These are phyloP conservation scores for Paracoccidioides lutzii DNA, from an alignment of 2,329 filamentous ascomycete genomes.

Conservation along the genomic window DNA sequence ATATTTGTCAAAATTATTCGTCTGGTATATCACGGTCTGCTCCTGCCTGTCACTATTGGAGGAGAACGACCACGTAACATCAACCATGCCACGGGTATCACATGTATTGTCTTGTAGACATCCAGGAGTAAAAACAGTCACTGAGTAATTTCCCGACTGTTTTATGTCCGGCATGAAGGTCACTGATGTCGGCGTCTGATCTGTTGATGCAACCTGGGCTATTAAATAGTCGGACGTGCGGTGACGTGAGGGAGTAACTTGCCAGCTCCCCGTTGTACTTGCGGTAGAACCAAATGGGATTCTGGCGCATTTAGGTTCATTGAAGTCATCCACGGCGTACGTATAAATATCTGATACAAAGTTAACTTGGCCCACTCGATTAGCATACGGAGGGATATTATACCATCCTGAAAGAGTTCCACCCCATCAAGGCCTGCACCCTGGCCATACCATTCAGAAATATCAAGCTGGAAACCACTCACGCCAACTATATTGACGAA, in stretches of 20 bases:
- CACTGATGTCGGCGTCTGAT: conserved; percentile 51
- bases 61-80: conserved; percentile 62
- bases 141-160: conserved; percentile 80
- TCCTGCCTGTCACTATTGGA: conserved; percentile 36
- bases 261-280: conserved; percentile 63
- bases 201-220: conserved; percentile 47
- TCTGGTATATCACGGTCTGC: conserved; percentile 62
- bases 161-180: conserved; percentile 73
- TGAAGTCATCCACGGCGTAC: conserved; percentile 77
- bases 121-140: conserved; percentile 85
- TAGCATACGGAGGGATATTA: conserved; percentile 13
- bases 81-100: conserved; percentile 61
- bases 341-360: conserved; percentile 52
- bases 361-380: neutral
- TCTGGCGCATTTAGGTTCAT: conserved; percentile 68
- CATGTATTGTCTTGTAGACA: conserved; percentile 73
- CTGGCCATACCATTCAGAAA: conserved; percentile 73
- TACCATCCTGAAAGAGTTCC: conserved; percentile 66
- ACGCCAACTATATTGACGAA: conserved; percentile 85
- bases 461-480: conserved; percentile 72
- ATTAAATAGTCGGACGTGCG: conserved; percentile 65
- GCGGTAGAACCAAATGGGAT: conserved; percentile 52
- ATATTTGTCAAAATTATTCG: conserved; percentile 93
- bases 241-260: conserved; percentile 49
- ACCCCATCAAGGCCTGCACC: conserved; percentile 79